Evolutionary conservation across 2,329 filamentous ascomycete genomes (phyloP).

Genomic region (Aspergillus tanneri): DNA sequence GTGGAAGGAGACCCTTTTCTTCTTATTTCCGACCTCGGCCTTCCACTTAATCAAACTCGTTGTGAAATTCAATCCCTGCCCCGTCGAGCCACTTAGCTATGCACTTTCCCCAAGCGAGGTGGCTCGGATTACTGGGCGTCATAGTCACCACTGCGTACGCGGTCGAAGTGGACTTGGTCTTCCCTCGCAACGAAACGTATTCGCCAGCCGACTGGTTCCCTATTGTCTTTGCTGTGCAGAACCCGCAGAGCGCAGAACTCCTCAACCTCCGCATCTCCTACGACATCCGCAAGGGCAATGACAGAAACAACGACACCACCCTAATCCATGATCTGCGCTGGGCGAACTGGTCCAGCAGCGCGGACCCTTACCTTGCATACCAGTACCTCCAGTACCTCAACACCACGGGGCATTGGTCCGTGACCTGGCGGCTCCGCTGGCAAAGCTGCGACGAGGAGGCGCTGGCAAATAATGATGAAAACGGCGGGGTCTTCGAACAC

Average conservation of each 20-base stretch:
- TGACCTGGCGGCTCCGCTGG: slow-evolving; percentile 12
- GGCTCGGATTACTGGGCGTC: background rate
- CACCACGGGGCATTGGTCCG: background rate
- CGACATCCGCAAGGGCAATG: slow-evolving; percentile 7
- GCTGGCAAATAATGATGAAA: background rate
- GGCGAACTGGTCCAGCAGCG: slow-evolving; percentile 11
- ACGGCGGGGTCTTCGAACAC: slow-evolving; percentile 1
- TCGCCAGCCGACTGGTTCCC: slow-evolving; percentile 17
- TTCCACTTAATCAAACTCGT: too few species aligned
- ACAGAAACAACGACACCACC: background rate
- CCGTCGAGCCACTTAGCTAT: background rate
- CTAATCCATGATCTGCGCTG: slow-evolving; percentile 7
- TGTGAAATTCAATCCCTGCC: background rate
- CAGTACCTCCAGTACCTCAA: background rate
- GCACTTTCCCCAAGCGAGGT: background rate
- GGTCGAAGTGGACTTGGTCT: slow-evolving; percentile 19
- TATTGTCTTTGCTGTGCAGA: slow-evolving; percentile 19
- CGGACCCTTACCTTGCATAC: slow-evolving; percentile 14
- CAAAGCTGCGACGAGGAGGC: slow-evolving; percentile 14
- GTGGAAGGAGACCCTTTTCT: too few species aligned
- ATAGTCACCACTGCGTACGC: background rate
- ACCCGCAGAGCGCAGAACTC: slow-evolving; percentile 13
- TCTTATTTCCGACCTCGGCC: too few species aligned
- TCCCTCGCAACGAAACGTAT: slow-evolving; percentile 20
- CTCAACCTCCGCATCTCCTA: slow-evolving; percentile 13